Evolutionary conservation across 306 rosid species (phyloP), one percentile per base, ranked within the genome.

Genomic region (Cyamopsis tetragonoloba): DNA sequence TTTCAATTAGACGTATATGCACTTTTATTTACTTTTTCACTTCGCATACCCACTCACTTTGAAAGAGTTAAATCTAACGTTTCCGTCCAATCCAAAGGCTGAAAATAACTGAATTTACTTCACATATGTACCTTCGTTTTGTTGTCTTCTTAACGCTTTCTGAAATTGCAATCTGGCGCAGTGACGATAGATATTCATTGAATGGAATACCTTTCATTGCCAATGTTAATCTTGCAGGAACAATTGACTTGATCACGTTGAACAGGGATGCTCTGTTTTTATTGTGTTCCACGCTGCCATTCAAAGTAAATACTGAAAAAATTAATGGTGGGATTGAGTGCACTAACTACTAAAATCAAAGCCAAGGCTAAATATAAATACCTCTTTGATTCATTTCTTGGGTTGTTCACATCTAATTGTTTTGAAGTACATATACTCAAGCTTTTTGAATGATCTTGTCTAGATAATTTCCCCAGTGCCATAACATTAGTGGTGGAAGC

Each of bases 121-220:
- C 44, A 34, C 28, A 17, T 42, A 73, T 69, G 28, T 57, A 92
- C 98, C 95, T 92, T 65, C 84, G 79, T 72, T 78, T 80, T 58
- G 81, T 80, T 23, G 10, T 83, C 47, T 46, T 86, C 73, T 49
- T 72, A 27, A 19, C 37, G 35, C 85, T 80, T 77, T 89, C 98
- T 18, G 82, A 80, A 72, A 78, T 75, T 48, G 97, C 83, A 71
- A 93, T 93, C 67, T 71, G 79, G 62, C 91, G 87, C 62, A 93
- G 66, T 6, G 97, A 76, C 68, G 96, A 89, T 43, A 88, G 80
- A 80, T 86, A 84, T 53, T 93, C 98, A 32, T 35, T 68, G 66
- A 67, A 83, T n/a, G 81, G 80, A 39, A 48, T 60, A 42, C 88
- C 91, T 75, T 71, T 84, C 59, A 76, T 3, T 58, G 85, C 15